A percentile compares a stretch with the other conserved stretches of the same genome.
Conservation (phyloP, 768 basidiomycete species). For the Mycena crocata region DNA sequence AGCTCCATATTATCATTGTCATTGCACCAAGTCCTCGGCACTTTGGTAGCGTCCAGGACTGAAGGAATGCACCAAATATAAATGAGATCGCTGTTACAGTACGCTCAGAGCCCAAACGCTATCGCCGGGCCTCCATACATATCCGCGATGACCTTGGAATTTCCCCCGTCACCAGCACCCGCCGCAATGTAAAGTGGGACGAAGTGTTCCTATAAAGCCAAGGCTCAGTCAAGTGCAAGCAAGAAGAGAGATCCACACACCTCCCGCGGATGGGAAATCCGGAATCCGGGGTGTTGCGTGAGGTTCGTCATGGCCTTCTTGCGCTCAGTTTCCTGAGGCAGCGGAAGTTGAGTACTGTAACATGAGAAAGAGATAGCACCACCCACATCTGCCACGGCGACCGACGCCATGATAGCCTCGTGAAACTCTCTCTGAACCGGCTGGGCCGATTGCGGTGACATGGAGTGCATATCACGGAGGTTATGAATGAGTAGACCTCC, state of each 20-base stretch:
- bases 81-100: too few relatives aligned
- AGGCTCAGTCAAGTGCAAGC: neutral
- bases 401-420: slow-evolving; percentile 67
- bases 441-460: slow-evolving; percentile 28
- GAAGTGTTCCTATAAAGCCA: slow-evolving; percentile 78
- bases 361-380: slow-evolving; percentile 5
- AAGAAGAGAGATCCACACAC: neutral
- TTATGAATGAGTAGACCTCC: slow-evolving; percentile 66
- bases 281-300: slow-evolving; percentile 70
- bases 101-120: slow-evolving; percentile 58
- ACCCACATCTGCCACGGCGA: slow-evolving; percentile 61
- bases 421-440: slow-evolving; percentile 67
- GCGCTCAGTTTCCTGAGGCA: slow-evolving; percentile 58
- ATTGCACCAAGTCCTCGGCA: too few relatives aligned
- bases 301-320: slow-evolving; percentile 68
- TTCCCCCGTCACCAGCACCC: slow-evolving; percentile 71
- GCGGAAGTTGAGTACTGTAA: slow-evolving; percentile 12
- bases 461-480: neutral
- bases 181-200: slow-evolving; percentile 83
- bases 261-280: slow-evolving; percentile 76
- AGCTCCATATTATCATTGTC: too few relatives aligned
- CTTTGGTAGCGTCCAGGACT: too few relatives aligned
- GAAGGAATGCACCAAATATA: too few relatives aligned
- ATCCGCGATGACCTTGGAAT: slow-evolving; percentile 60
- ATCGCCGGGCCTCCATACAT: slow-evolving; percentile 74